These are phyloP conservation scores for Leavenworthia alabamica DNA, from an alignment of 345 rosid genomes.

Conservation along the genomic window DNA sequence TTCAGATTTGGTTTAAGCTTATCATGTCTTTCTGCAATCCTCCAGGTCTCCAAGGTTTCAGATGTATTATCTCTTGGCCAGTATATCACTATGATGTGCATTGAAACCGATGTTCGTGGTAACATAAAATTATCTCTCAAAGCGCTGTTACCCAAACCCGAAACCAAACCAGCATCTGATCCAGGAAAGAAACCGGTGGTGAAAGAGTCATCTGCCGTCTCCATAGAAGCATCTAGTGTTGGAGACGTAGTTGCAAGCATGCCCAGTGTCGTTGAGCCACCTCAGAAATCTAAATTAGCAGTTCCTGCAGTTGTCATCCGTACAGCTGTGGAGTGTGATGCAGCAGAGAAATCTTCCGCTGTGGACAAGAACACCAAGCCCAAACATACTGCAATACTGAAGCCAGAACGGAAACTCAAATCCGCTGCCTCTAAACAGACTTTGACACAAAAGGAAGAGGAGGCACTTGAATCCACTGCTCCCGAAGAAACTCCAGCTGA, in stretches of 20 bases:
- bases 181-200: constrained; percentile 4
- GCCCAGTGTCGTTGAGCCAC: constrained; percentile 35
- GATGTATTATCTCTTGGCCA: constrained; percentile 74
- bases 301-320: constrained; percentile 63
- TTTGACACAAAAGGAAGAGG: constrained; percentile 4
- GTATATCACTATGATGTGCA: constrained; percentile 73
- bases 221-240: constrained; percentile 36
- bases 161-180: constrained; percentile 23
- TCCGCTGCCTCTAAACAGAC: constrained; percentile 27
- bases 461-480: background rate
- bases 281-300: constrained; percentile 34
- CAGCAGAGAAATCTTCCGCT: constrained; percentile 48
- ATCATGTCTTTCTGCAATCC: constrained; percentile 10
- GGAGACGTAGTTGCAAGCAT: constrained; percentile 38
- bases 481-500: background rate
- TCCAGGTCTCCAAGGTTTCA: constrained; percentile 73
- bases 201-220: constrained; percentile 33
- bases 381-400: background rate
- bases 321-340: constrained; percentile 81
- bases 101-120: constrained; percentile 92
- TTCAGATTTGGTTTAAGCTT: background rate
- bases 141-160: constrained; percentile 41
- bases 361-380: constrained; percentile 30
- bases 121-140: constrained; percentile 84
- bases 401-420: constrained; percentile 20